Evolutionary conservation across 2,329 filamentous ascomycete genomes (phyloP).

Genomic region (Fusarium camptoceras): DNA sequence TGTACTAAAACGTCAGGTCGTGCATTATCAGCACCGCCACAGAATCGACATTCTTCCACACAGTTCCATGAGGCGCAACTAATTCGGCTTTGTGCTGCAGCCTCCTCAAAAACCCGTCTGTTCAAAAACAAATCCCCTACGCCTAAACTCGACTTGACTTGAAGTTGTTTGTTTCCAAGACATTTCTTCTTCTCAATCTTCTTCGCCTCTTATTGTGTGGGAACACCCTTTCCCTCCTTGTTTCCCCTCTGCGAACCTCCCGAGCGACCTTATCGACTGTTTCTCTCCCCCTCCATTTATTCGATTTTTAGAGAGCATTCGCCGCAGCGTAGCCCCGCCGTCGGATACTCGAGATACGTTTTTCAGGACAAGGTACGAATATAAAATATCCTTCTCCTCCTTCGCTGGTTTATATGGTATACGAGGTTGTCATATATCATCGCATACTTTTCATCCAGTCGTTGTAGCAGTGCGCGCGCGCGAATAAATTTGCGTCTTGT

Average conservation of each 20-base stretch:
- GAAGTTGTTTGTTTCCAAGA: conserved; percentile 37
- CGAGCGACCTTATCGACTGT: conserved; percentile 16
- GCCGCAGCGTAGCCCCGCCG: conserved; percentile 45
- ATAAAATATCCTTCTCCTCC: conserved; percentile 5
- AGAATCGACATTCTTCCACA: conserved; percentile 57
- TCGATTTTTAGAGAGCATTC: conserved; percentile 42
- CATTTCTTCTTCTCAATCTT: conserved; percentile 6
- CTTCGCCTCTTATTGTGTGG: conserved; percentile 24
- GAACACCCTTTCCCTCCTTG: conserved; percentile 3
- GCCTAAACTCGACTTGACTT: conserved; percentile 37
- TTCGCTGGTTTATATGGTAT: neutral
- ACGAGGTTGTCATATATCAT: neutral
- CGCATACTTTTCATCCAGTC: neutral
- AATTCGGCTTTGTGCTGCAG: conserved; percentile 47
- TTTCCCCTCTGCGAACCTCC: conserved; percentile 1
- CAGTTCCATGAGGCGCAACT: conserved; percentile 57
- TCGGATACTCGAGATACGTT: conserved; percentile 43
- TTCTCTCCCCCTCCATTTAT: conserved; percentile 37
- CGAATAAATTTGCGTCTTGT: conserved; percentile 9
- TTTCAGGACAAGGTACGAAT: conserved; percentile 45
- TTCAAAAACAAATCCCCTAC: conserved; percentile 39
- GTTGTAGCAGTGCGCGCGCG: conserved; percentile 17
- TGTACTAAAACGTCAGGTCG: conserved; percentile 36
- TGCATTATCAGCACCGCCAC: conserved; percentile 55
- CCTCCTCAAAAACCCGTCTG: conserved; percentile 47